Evolutionary conservation across 2,329 filamentous ascomycete genomes (phyloP), one percentile per base, ranked within the genome.

Genomic region (Verticillium dahliae): DNA sequence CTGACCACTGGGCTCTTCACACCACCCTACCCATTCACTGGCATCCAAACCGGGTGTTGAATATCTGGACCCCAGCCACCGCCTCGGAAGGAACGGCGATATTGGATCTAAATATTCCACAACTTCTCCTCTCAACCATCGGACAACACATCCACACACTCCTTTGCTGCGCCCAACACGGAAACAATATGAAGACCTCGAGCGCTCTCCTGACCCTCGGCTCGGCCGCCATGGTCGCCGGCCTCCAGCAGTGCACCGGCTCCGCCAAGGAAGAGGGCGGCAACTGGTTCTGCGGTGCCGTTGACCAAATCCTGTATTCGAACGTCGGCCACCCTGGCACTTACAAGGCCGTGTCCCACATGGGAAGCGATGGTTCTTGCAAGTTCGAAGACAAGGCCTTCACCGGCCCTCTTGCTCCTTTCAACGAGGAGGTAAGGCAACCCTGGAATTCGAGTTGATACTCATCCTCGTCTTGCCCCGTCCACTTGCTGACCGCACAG

Each of bases 211-310:
- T 66, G 18, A 38, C 74, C 15, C 66, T 75, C 61, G 69, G 69
- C 61, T 67, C 68, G 52, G 67, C 69, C 60, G 64, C 70, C 63
- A 61, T 72, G 66, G 69, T 69, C 27, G 74, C 72, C 55, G 62
- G 70, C 13, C 70, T 67, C 4, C 71, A 74, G 60, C 71, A 76
- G 64, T 78, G 76, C 66, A 69, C 69, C 5, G 74, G 74, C 38
- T 69, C 38, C 6, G 67, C 72, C 34, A 65, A 69, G 57, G 62
- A 78, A 6, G 76, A 79, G 63, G 70, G 70, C 33, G 84, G 85
- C 63, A 91, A 90, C 73, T 87, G 75, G 76, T 91, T 88, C 75
- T 90, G 88, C 73, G 79, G 85, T 61, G 70, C 80, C 45, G 87
- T 92, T 62, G 75, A 82, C 62, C 83, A 86, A 57, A 88, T 93